Base-by-base conservation (phyloP, 2,329 filamentous ascomycete genomes). In the Alternaria rosae region DNA sequence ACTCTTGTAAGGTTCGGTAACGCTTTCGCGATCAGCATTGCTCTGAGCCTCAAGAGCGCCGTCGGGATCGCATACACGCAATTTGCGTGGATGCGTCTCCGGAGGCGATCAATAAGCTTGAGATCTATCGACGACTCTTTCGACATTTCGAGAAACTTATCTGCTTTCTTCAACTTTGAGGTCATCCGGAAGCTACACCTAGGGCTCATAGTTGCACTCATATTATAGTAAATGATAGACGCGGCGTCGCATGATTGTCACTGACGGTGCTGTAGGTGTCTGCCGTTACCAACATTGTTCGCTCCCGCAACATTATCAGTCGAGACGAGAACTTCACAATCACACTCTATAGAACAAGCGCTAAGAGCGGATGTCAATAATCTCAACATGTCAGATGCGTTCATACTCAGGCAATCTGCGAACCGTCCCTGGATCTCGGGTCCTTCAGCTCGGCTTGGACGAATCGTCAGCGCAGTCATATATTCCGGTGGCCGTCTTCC, bases 201-300 rank as follows among this genome's bases (percentile, higher is more conserved):
- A 17, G 35, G 35, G 9, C 35, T 38, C 0, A 0, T 38, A 2
- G 9, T 38, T 0, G 35, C 35, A 38, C 35, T 38, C 9, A 11
- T 38, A 2, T 0, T 38, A 38, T 38, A n/a, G 35, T 38, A 38
- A 38, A 1, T 10, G 0, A 1, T 38, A 1, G 32, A n/a, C 3
- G 1, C 32, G n/a, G 0, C 0, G 15, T 38, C n/a, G 32, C 2
- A 5, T 1, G 32, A 0, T 0, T 38, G 1, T 38, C 3, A 38
- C 32, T 38, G 0, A 38, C 32, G 0, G 32, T 38, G 0, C n/a
- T 1, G 0, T 0, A 38, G 35, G 35, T 38, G 35, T 2, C 9
- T 38, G 17, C 35, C 35, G 2, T 11, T 38, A 38, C 35, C 35
- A 11, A 38, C 35, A 38, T 3, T 38, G 0, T 38, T 38, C n/a